Conservation (phyloP, 2,329 filamentous ascomycete species). For the Tolypocladium ovalisporum region DNA sequence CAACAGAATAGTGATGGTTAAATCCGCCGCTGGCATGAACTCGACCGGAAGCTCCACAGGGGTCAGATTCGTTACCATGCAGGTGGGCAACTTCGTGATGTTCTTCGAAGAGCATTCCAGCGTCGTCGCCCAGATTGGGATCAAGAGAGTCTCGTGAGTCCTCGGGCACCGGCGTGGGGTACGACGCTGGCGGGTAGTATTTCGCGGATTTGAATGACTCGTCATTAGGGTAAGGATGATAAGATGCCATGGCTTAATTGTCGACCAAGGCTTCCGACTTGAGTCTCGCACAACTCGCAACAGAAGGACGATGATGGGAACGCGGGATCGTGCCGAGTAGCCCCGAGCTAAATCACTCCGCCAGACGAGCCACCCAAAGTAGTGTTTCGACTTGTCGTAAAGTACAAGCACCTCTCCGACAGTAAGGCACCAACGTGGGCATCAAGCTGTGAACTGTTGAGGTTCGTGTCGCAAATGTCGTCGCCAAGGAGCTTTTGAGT, state of each 20-base stretch:
- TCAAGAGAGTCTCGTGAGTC: neutral
- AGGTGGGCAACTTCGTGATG: neutral
- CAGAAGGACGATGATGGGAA: neutral
- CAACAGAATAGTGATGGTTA: neutral
- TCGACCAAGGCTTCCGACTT: neutral
- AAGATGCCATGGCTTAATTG: neutral
- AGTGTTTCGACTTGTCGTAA: neutral
- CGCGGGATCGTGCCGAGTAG: neutral
- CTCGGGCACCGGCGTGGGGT: neutral
- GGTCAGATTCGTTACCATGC: neutral
- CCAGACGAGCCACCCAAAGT: neutral
- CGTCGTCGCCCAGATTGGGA: neutral
- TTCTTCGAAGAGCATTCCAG: neutral
- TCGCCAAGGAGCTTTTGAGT: neutral
- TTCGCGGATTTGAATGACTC: neutral
- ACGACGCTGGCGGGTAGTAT: neutral
- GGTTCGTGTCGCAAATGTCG: neutral
- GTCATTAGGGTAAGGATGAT: neutral
- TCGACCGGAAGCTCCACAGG: neutral
- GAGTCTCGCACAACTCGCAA: neutral
- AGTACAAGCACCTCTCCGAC: too few species aligned
- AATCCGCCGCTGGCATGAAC: neutral
- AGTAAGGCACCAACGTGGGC: neutral
- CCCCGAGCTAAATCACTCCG: neutral
- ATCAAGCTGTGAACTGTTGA: neutral